Evolutionary conservation across 371 early-diverging fungal genomes (phyloP), one percentile per base, ranked within the genome.

Genomic region (Mortierella polycephala): DNA sequence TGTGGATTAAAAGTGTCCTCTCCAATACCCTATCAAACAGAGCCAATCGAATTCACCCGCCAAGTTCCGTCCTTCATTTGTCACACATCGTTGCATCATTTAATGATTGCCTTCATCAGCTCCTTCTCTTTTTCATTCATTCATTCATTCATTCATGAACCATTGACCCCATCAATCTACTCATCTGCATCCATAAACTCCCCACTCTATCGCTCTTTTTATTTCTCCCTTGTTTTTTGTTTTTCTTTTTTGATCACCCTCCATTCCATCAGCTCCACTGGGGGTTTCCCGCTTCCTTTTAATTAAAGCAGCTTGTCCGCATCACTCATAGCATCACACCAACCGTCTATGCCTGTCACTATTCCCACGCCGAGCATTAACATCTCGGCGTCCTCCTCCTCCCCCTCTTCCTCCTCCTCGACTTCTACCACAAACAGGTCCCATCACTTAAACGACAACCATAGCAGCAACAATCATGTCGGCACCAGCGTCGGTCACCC

Each of bases 331-430:
- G 40, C 66, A 53, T n/a, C 45, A 30, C 40, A n/a, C 8, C 20
- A 12, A 14, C 37, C 62, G 39, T n/a, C 47, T 39, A 74, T 75
- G 75, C 75, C 75, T 46, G 66, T 70, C 57, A 53, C 70, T 51
- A 69, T 75, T 58, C 76, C 76, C 51, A 71, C 71, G 44, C 67
- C 71, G 67, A 70, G 67, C 67, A 75, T 75, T 67, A 75, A 75
- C 56, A 75, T 75, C 60, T 58, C 71, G 54, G 62, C 75, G 1
- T 55, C 60, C 53, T 21, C 66, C 23, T 14, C 74, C 21, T 18
- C 58, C 13, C 9, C 57, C 16, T 55, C 60, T 46, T 21, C 66
- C 23, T 14, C 74, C 21, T 18, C 58, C 13, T 13, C 57, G 45
- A 14, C 44, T 46, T 40, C 64, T 8, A 18, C 51, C 13, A 14